Evolutionary conservation across 2,329 filamentous ascomycete genomes (phyloP).

Genomic region (Xylogone sp.): DNA sequence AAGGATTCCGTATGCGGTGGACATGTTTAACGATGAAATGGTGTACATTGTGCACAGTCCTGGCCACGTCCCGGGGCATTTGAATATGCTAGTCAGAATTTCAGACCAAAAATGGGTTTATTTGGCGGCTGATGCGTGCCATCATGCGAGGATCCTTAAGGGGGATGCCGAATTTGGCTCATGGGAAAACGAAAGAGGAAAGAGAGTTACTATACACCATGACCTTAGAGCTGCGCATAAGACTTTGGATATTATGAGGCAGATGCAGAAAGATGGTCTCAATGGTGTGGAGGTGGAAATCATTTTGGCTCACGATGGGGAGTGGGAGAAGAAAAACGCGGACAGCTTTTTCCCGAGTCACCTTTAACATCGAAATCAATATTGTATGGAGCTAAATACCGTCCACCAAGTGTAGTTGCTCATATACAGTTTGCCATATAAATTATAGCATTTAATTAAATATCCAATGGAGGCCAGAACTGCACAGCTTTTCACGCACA

Average conservation of each 20-base stretch:
- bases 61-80: constrained; percentile 46
- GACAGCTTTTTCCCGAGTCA: constrained; percentile 23
- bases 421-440: no score
- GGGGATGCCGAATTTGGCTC: constrained; percentile 48
- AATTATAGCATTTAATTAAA: no score
- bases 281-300: constrained; percentile 38
- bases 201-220: constrained; percentile 19
- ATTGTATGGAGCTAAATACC: no score
- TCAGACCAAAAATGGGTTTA: constrained; percentile 38
- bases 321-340: constrained; percentile 39
- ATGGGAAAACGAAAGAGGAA: constrained; percentile 42
- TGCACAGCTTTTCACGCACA: background rate
- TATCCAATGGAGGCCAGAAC: no score
- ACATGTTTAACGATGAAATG: constrained; percentile 41
- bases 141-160: constrained; percentile 44
- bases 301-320: constrained; percentile 46
- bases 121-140: constrained; percentile 49
- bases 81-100: constrained; percentile 42
- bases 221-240: constrained; percentile 38
- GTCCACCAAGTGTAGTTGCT: no score
- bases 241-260: background rate
- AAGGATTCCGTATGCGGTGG: constrained; percentile 39
- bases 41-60: constrained; percentile 44
- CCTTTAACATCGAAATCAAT: no score
- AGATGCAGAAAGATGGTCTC: background rate